A percentile compares a stretch with the other conserved stretches of the same genome.
Evolutionary conservation across 78 protist species (phyloP).

Genomic region (Planoprotostelium fungivorum): DNA sequence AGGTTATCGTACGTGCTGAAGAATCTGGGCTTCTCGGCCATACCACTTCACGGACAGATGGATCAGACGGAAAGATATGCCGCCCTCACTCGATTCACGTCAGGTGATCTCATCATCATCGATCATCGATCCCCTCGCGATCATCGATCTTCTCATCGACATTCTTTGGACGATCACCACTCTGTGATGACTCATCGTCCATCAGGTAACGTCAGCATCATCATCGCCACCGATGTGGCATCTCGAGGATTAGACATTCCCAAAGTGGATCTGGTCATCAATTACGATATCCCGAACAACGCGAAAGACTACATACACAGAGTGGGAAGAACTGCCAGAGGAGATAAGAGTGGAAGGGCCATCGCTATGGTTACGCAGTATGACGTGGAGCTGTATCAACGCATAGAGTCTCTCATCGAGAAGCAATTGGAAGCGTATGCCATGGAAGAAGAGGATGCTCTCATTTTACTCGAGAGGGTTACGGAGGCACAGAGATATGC

Average conservation of each 20-base stretch:
- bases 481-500: conserved; percentile 69
- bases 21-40: conserved; percentile 79
- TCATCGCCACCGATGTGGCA: conserved; percentile 91
- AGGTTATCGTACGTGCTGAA: conserved; percentile 73
- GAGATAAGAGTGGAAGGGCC: conserved; percentile 89
- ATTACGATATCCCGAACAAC: conserved; percentile 91
- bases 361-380: conserved; percentile 94
- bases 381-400: conserved; percentile 89
- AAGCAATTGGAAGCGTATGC: conserved; percentile 70
- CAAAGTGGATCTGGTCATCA: conserved; percentile 88
- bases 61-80: conserved; percentile 74
- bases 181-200: no score
- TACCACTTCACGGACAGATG: conserved; percentile 93
- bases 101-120: no score
- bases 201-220: conserved; percentile 19
- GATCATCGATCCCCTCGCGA: no score
- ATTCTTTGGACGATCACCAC: no score
- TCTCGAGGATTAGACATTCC: conserved; percentile 97
- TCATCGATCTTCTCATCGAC: no score
- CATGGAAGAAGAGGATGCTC: conserved; percentile 59
- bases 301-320: conserved; percentile 93
- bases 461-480: conserved; percentile 72
- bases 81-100: conserved; percentile 44
- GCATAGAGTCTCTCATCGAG: conserved; percentile 83
- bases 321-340: conserved; percentile 97